Conservation (phyloP, 2,329 filamentous ascomycete species). For the Aspergillus cejpii region DNA sequence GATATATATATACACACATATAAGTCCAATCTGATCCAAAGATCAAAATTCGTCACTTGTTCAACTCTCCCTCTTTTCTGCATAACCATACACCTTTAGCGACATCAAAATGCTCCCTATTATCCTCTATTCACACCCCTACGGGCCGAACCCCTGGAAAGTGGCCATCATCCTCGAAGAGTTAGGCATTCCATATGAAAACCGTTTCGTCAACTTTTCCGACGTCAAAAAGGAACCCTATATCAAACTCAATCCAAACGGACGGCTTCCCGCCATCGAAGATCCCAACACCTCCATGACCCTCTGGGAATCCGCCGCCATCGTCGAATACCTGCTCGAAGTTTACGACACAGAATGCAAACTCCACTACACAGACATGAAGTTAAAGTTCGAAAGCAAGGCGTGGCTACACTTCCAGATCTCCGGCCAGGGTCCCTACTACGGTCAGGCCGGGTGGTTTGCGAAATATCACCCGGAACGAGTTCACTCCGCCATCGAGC, state of each 20-base stretch:
- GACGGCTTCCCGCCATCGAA: conserved; percentile 31
- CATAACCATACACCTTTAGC: no score
- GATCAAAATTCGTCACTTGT: no score
- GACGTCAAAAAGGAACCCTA: conserved; percentile 29
- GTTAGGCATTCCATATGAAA: conserved; percentile 28
- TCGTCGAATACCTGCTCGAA: conserved; percentile 42
- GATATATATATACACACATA: no score
- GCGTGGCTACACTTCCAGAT: conserved; percentile 45
- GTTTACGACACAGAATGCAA: conserved; percentile 39
- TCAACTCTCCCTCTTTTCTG: no score
- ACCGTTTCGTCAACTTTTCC: conserved; percentile 10
- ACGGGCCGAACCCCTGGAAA: conserved; percentile 28
- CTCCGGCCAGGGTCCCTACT: conserved; percentile 46
- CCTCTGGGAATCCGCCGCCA: conserved; percentile 43
- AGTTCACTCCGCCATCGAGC: conserved; percentile 38
- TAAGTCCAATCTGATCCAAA: no score
- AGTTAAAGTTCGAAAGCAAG: conserved; percentile 29
- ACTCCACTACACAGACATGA: conserved; percentile 30
- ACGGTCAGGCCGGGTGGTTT: conserved; percentile 45
- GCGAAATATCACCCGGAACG: conserved; percentile 38
- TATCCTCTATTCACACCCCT: conserved; percentile 15
- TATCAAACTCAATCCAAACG: conserved; percentile 29
- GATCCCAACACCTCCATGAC: conserved; percentile 37
- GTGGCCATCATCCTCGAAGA: conserved; percentile 28
- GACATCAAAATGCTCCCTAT: no score